Evolutionary conservation across 78 protist genomes (phyloP), one percentile per base, ranked within the genome.

Genomic region (Isochrysis galbana): DNA sequence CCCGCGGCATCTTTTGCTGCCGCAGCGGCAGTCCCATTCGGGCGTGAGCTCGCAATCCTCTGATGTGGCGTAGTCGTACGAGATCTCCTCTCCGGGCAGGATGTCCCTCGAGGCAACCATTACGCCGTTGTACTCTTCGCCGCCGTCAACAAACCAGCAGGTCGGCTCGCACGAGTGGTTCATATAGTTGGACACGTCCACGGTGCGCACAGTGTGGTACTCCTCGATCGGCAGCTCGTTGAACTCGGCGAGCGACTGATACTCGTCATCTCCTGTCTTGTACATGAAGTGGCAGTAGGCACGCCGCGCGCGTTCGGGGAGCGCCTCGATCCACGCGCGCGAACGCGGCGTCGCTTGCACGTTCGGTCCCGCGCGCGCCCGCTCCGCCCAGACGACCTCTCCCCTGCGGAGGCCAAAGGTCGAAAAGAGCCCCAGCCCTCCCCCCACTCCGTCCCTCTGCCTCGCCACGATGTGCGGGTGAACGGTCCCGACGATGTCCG

Each of bases 351-450:
- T 25, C 36, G 88, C 88, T 22, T 0, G 26, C n/a, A 4, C 17
- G 39, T 41, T 21, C 11, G 38, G 47, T 19, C 88, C 88, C 22
- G 88, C 88, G 32, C 5, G 3, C n/a, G 48, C 36, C 26, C 48
- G 88, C 88, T 80, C 88, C 29, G 88, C 88, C 88, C 88, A 80
- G 39, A 80, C 88, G 29, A 80, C 55, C 55, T 80, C 88, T 46
- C 88, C 88, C 38, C 29, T 42, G 88, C 29, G 38, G 34, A 80
- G 25, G 4, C 88, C 88, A 14, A 11, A 21, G 39, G 5, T 22
- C 17, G 36, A 32, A 25, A 29, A 80, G 34, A 80, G 34, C 44
- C 88, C 88, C 38, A 80, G 0, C 55, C 88, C 88, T 0, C 88
- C 88, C 22, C 88, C 88, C 26, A 80, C 55, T 2, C 26, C 88